phyloP scores from a whole-genome alignment of 495 filamentous ascomycete species.

The Trichodelitschia bisporula region DNA sequence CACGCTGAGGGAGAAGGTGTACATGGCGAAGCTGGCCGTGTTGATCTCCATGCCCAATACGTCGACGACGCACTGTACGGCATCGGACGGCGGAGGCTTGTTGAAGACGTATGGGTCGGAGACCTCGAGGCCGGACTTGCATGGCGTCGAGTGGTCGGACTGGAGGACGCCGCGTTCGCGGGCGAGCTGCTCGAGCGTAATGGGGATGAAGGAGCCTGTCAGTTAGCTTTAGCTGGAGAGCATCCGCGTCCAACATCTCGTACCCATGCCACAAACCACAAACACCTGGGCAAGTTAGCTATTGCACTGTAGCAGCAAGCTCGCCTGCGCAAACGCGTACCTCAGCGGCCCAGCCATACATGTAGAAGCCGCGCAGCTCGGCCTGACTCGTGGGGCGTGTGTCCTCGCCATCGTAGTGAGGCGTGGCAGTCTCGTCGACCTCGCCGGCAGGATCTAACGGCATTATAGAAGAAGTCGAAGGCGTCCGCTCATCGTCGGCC shows the following conservation, averaged over 20 bases:
- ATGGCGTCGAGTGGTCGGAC: constrained; percentile 48
- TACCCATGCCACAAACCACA: constrained; percentile 71
- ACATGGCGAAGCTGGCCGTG: constrained; percentile 94
- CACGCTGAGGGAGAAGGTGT: constrained; percentile 85
- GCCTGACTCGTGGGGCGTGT: constrained; percentile 62
- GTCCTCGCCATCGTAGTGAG: constrained; percentile 59
- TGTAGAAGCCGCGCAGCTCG: constrained; percentile 86
- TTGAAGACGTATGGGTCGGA: constrained; percentile 2
- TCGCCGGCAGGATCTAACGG: constrained; percentile 4
- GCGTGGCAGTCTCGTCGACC: constrained; percentile 5
- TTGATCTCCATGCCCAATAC: constrained; percentile 72
- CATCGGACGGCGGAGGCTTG: constrained; percentile 8
- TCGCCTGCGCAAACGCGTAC: constrained; percentile 5
- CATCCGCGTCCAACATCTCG: too few species aligned
- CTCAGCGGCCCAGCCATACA: constrained; percentile 92
- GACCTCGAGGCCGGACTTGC: constrained; percentile 25
- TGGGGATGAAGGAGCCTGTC: constrained; percentile 82
- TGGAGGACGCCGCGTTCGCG: constrained; percentile 72
- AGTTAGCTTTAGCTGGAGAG: not conserved
- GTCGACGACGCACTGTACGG: constrained; percentile 60
- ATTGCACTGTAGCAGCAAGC: too few species aligned
- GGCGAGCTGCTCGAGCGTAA: constrained; percentile 79
- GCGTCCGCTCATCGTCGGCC: constrained; percentile 16
- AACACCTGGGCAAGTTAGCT: constrained; percentile 39
- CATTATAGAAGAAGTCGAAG: constrained; percentile 10